Conservation (phyloP, 768 basidiomycete species). For the Boletus subparvulus region DNA sequence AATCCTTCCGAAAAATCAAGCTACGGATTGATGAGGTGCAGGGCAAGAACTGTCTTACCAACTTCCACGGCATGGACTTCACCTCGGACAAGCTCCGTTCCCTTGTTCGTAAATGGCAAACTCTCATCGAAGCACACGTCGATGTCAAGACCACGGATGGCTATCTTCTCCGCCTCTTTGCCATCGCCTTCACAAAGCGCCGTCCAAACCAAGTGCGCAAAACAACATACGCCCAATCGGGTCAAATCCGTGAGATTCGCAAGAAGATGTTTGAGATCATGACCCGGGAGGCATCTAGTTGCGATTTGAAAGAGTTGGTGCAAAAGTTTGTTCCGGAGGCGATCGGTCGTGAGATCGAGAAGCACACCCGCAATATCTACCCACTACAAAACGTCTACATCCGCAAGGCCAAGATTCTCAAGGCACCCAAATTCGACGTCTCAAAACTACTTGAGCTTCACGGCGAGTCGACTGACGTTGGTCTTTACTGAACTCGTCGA, state of each 20-base stretch:
- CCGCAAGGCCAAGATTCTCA: slow-evolving; percentile 99
- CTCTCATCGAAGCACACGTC: slow-evolving; percentile 97
- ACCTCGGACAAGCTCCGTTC: slow-evolving; percentile 99
- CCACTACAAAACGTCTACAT: slow-evolving; percentile 99
- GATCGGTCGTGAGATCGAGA: slow-evolving; percentile 99
- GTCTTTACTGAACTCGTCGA: slow-evolving; percentile 28
- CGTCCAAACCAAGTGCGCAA: slow-evolving; percentile 96
- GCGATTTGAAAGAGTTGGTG: slow-evolving; percentile 96
- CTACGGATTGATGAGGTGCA: slow-evolving; percentile 94
- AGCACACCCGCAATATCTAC: slow-evolving; percentile 94
- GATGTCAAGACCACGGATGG: slow-evolving; percentile 99
- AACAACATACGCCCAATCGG: slow-evolving; percentile 96
- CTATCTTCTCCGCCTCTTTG: slow-evolving; percentile 97
- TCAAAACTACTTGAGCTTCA: slow-evolving; percentile 96
- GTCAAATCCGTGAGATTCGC: slow-evolving; percentile 95
- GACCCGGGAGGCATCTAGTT: slow-evolving; percentile 91
- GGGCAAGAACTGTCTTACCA: slow-evolving; percentile 99
- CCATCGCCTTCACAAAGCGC: slow-evolving; percentile 98
- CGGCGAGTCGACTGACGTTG: slow-evolving; percentile 89
- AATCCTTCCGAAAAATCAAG: slow-evolving; percentile 99
- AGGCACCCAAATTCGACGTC: slow-evolving; percentile 95
- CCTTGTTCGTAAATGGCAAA: slow-evolving; percentile 99
- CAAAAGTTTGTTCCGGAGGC: slow-evolving; percentile 99
- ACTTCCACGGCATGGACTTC: slow-evolving; percentile 99
- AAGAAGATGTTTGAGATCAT: slow-evolving; percentile 99